Evolutionary conservation across 805 yeast genomes (phyloP), one percentile per base, ranked within the genome.

Genomic region (Teunomyces cretensis): DNA sequence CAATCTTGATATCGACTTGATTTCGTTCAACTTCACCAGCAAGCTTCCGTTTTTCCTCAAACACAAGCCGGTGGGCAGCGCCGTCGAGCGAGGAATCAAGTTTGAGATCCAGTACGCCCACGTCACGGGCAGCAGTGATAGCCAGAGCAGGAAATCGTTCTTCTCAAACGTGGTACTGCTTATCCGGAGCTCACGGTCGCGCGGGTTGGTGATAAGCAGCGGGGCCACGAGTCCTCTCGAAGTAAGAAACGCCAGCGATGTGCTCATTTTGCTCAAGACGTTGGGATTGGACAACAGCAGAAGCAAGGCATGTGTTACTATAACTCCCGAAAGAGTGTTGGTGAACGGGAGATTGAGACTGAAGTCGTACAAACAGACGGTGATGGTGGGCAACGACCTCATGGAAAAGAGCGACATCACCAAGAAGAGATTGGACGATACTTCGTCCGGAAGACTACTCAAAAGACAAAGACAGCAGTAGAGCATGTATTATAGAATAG

Each of bases 41-140:
- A 77, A 88, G 46, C 65, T 89, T 39, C 92, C 96, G 0, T 83
- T 80, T 50, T 88, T 82, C 60, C 68, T 94, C 52, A 86, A 86
- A 55, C 96, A 90, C 67, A 89, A 90, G 55, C 81, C 88, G 1
- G 75, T 89, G 7, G 86, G 96, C 35, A 81, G 89, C 33, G 97
- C 96, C 1, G 74, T 88, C 3, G 84, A 84, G 14, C 78, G 89
- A 41, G 98, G 98, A 2, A 78, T 89, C 19, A 81, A 81, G 52
- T 78, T 94, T 51, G 99, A 94, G 60, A 75, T 94, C 7, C 75
- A 80, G 38, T 92, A 92, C 64, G 61, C 78, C 6, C 70, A 79
- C 27, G 72, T 83, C 35, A 64, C 86, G 30, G 64, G 68, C 4
- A 76, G 65, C 9, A 46, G 50, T 56, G 26, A 48, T 57, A 28